Percentiles rank a stretch among this genome's conserved stretches.
phyloP scores from a whole-genome alignment of 176 grass and related monocot species.

The Eleusine indica region DNA sequence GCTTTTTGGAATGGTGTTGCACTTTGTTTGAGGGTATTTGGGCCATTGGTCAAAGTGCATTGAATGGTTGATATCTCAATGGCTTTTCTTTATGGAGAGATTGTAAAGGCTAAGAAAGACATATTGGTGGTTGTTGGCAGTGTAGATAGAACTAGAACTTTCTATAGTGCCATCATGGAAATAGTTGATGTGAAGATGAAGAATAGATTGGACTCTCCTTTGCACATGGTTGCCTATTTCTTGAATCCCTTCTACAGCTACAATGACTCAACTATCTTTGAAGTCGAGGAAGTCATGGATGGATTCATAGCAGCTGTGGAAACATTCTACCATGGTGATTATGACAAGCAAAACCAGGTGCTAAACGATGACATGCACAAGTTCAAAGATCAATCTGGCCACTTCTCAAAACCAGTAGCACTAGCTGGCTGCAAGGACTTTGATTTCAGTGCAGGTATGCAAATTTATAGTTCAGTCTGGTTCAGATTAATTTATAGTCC shows the following conservation, averaged over 20 bases:
- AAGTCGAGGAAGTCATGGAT: background rate
- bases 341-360: no score
- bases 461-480: no score
- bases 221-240: background rate
- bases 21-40: constrained; percentile 2
- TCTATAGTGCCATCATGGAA: background rate
- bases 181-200: background rate
- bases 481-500: no score
- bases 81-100: background rate
- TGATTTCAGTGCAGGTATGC: no score
- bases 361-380: no score
- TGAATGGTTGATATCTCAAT: no score
- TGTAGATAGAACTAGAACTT: background rate
- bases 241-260: background rate
- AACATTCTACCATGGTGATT: constrained; percentile 6
- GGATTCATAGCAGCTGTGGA: background rate
- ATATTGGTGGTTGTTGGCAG: background rate
- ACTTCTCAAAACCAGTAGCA: no score
- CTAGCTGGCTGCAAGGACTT: no score
- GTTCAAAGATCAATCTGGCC: no score
- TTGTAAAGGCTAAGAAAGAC: background rate
- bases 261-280: no score
- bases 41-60: background rate
- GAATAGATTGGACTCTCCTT: background rate
- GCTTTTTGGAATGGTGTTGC: background rate